phyloP scores from a whole-genome alignment of 129 eudicot genomes.

The Arctium lappa region DNA sequence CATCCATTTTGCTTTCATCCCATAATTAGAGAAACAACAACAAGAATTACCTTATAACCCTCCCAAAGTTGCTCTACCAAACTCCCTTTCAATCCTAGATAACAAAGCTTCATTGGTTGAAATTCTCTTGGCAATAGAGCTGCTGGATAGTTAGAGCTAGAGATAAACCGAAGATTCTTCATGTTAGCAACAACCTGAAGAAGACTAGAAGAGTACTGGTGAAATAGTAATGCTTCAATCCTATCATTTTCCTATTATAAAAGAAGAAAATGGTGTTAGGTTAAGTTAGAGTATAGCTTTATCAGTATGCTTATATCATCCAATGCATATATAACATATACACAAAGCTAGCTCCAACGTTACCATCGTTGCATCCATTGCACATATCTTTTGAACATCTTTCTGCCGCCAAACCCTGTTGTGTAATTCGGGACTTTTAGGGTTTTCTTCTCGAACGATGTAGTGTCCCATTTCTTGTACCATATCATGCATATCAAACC shows the following conservation, averaged over 20 bases:
- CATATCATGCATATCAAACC: conserved; percentile 22
- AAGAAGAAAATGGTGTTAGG: background rate
- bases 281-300: background rate
- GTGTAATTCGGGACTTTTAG: conserved; percentile 9
- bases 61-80: background rate
- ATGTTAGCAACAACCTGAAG: conserved; percentile 3
- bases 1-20: background rate
- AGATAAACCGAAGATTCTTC: conserved; percentile 12
- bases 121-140: background rate
- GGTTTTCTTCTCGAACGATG: conserved; percentile 16
- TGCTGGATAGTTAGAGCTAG: background rate
- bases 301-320: too few relatives aligned
- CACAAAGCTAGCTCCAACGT: background rate
- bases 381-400: conserved; percentile 10
- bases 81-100: background rate
- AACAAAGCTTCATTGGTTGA: conserved; percentile 3
- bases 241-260: background rate
- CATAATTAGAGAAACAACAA: background rate
- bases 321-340: too few relatives aligned
- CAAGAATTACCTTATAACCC: too few relatives aligned
- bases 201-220: background rate
- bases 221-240: background rate
- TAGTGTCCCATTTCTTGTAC: conserved; percentile 26
- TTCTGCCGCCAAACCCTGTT: conserved; percentile 8
- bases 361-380: background rate